Base-by-base conservation (phyloP, 2,329 filamentous ascomycete species). In the Fusarium begoniae region DNA sequence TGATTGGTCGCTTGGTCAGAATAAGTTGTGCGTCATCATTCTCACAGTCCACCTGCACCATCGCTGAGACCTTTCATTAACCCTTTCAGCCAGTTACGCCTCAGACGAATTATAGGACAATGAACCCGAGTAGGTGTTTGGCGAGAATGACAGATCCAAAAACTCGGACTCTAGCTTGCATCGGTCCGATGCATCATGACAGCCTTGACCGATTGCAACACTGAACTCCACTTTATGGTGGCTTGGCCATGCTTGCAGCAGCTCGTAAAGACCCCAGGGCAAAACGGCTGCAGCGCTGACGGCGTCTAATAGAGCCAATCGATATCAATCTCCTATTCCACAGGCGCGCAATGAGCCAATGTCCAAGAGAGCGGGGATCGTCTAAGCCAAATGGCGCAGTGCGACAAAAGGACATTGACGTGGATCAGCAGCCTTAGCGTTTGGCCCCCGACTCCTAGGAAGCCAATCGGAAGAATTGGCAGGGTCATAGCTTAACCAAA, bases 261-360 rank as follows among this genome's bases (percentile, higher is more conserved):
- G 62, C 63, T 76, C 67, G 65, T 74, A 70, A 66, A 66, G 62
- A 40, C 66, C 50, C 53, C 61, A 55, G 37, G 50, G 13, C 45
- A 40, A 54, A 53, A 60, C 37, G 53, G 63, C 47, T 63, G 62
- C 50, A 62, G 72, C 62, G 69, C 62, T 56, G 66, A 69, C 63
- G 78, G 79, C 79, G 79, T 77, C 75, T 80, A 80, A 80, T 80
- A 72, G 66, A 72, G 53, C 80, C 79, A 80, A 79, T 81, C 74
- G 71, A 75, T 44, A 38, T 22, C 37, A 22, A 37, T 61, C 55
- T 64, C 43, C 26, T 51, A 57, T 66, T 24, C 56, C 51, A 65
- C 76, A 78, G 69, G 62, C 77, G 77, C 77, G 76, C 68, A 67
- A 59, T 54, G 64, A 54, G 60, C 55, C 64, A 72, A 56, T 74